Base-by-base conservation (phyloP, 352 stramenopile species). In the Globisporangium ultimum region DNA sequence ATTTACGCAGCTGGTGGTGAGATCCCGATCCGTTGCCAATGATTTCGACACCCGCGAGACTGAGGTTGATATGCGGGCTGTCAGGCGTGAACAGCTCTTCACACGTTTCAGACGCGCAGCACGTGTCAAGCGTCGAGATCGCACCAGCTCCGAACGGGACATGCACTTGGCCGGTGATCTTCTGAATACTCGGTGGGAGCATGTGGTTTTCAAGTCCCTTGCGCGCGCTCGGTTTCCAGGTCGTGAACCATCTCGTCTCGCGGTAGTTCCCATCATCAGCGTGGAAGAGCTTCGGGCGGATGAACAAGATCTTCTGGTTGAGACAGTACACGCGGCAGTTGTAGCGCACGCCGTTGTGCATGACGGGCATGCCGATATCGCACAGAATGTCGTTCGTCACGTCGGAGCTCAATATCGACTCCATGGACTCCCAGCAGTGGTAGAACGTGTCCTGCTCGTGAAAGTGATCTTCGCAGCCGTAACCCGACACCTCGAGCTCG, bases 401-500 rank as follows among this genome's bases (percentile, higher is more conserved):
- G 51, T 98, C 91, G 18, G 70, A 78, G 60, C 81, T 50, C 12
- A 99, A 76, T 45, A 98, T 69, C 32, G 70, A 75, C 43, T 89
- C 84, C 22, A 99, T 76, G 53, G 78, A 96, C 69, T 99, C 92
- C 91, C 97, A 98, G 72, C 92, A 99, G 78, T 99, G 97, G 68
- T 84, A 86, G 75, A 99, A 98, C 55, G 97, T 99, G 70, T 99
- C 97, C 24, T 90, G 74, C 71, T 99, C 97, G 13, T 99, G 84
- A 68, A 99, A 99, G 71, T 99, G 97, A 73, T 99, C 97, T 75
- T 99, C 97, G 67, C 97, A 99, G 32, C 96, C 97, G 71, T 99
- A 99, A 24, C 97, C 97, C 63, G 86, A 98, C 10, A 99, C 81
- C 72, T 99, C 97, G 15, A 99, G 86, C 80, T 99, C 97, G 1